These are phyloP conservation scores for Xylariaceae sp. DNA, from an alignment of 2,329 filamentous ascomycete species.

Conservation along the genomic window DNA sequence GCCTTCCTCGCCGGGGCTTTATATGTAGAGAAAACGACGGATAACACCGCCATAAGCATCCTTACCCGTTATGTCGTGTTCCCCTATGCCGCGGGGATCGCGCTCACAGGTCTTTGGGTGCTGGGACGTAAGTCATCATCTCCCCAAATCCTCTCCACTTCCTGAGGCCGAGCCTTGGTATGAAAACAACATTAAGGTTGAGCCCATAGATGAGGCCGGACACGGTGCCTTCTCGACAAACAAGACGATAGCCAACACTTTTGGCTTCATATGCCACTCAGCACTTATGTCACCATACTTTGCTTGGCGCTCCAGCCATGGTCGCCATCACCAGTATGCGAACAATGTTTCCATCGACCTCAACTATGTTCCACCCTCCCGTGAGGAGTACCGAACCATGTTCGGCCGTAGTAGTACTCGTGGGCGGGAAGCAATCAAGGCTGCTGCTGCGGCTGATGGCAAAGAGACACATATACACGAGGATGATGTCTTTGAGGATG, in stretches of 20 bases:
- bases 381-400: slow-evolving; percentile 8
- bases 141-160: too few relatives aligned
- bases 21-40: slow-evolving; percentile 43
- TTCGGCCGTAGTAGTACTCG: not conserved
- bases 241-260: slow-evolving; percentile 53
- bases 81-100: slow-evolving; percentile 58
- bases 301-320: slow-evolving; percentile 68
- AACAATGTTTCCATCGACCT: slow-evolving; percentile 10
- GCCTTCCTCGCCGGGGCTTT: slow-evolving; percentile 46
- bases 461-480: not conserved
- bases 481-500: slow-evolving; percentile 9
- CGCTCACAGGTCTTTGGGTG: slow-evolving; percentile 66
- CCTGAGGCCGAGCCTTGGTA: too few relatives aligned
- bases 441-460: not conserved
- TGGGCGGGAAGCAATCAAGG: not conserved
- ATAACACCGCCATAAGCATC: slow-evolving; percentile 39
- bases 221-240: slow-evolving; percentile 64
- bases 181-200: too few relatives aligned
- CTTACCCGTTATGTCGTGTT: slow-evolving; percentile 51
- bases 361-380: slow-evolving; percentile 10
- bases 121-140: too few relatives aligned
- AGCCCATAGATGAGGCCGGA: slow-evolving; percentile 69
- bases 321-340: slow-evolving; percentile 55
- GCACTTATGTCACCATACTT: slow-evolving; percentile 66
- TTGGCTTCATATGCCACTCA: slow-evolving; percentile 64